phyloP scores from a whole-genome alignment of 2,329 filamentous ascomycete species.

The Penicillium nordicum region DNA sequence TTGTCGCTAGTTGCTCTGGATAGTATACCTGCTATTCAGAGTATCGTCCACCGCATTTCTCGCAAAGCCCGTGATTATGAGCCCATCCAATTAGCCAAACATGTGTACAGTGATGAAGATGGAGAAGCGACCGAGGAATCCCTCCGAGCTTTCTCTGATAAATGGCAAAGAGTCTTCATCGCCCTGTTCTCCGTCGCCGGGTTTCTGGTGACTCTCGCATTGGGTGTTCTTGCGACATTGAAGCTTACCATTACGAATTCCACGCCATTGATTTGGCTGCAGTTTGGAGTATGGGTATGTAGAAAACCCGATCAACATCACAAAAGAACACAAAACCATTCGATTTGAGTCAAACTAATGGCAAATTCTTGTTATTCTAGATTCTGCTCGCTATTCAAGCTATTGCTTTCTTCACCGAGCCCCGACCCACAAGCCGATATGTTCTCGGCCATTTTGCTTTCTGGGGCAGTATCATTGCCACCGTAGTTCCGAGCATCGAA shows the following conservation, averaged over 20 bases:
- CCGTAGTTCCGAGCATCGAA: constrained; percentile 22
- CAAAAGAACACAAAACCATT: neutral
- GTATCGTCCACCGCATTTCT: constrained; percentile 19
- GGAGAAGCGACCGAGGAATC: constrained; percentile 65
- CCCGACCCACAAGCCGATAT: constrained; percentile 33
- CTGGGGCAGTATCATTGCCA: constrained; percentile 26
- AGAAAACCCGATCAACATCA: neutral
- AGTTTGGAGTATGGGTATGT: constrained; percentile 62
- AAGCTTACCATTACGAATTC: constrained; percentile 27
- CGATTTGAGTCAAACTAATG: neutral
- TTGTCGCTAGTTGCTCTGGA: constrained; percentile 22
- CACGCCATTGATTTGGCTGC: constrained; percentile 59
- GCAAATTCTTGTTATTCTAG: constrained; percentile 15
- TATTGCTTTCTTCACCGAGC: constrained; percentile 33
- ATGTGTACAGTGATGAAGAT: constrained; percentile 66
- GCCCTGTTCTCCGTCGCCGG: constrained; percentile 55
- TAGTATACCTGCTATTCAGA: constrained; percentile 27
- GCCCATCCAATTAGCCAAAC: constrained; percentile 21
- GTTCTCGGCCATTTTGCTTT: constrained; percentile 32
- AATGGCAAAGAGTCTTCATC: constrained; percentile 54
- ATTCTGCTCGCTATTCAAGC: constrained; percentile 33
- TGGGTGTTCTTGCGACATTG: constrained; percentile 54
- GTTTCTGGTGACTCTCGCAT: constrained; percentile 53
- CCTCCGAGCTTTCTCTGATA: constrained; percentile 60
- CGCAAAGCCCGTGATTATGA: constrained; percentile 18